Evolutionary conservation across 305 asterid genomes (phyloP).

Genomic region (Withania somnifera): DNA sequence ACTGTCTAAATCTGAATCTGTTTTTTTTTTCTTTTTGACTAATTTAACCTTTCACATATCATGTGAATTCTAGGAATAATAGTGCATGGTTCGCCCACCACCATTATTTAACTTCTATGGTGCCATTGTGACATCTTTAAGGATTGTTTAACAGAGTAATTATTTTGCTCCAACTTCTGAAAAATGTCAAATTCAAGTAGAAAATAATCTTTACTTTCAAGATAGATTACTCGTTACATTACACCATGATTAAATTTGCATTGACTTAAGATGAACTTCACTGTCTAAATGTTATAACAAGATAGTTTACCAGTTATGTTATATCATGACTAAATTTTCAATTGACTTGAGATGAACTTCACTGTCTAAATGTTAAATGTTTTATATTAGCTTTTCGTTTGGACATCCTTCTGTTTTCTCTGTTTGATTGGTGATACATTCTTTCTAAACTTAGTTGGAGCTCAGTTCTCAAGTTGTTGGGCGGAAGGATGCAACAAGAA

Average conservation of each 20-base stretch:
- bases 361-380: not conserved
- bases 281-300: not conserved
- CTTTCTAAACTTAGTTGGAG: conserved; percentile 44
- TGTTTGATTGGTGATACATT: not conserved
- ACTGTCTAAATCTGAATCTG: not conserved
- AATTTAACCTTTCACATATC: not conserved
- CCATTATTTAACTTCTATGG: not conserved
- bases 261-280: not conserved
- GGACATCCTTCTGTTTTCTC: not conserved
- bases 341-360: not conserved
- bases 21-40: not conserved
- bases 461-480: conserved; percentile 95
- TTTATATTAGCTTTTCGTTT: not conserved
- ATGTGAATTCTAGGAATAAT: not conserved
- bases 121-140: not conserved
- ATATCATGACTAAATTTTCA: not conserved
- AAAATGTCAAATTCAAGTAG: not conserved
- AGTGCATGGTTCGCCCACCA: not conserved
- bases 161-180: not conserved
- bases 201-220: not conserved
- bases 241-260: not conserved
- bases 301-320: not conserved
- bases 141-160: not conserved
- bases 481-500: conserved; percentile 68
- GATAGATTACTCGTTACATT: not conserved